Conservation (phyloP, 805 yeast genomes). For the Candida parachauliodes region DNA sequence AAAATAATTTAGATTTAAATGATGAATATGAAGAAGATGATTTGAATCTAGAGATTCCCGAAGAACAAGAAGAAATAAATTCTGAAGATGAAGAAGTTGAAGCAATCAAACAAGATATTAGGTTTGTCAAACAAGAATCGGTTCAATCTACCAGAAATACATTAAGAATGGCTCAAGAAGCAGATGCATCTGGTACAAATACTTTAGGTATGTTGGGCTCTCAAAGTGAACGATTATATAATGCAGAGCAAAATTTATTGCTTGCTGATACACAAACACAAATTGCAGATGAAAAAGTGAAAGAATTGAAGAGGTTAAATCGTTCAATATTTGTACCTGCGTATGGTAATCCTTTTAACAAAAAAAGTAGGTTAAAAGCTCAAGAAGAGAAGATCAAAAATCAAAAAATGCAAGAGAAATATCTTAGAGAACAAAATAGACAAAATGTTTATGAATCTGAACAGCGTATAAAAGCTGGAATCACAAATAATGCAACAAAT, state of each 20-base stretch:
- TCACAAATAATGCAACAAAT: conserved; percentile 39
- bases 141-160: conserved; percentile 84
- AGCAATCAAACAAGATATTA: conserved; percentile 74
- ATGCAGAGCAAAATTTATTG: conserved; percentile 72
- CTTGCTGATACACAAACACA: conserved; percentile 77
- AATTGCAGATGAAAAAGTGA: conserved; percentile 78
- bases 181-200: conserved; percentile 50
- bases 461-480: conserved; percentile 62
- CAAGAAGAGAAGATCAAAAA: conserved; percentile 67
- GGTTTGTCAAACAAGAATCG: conserved; percentile 83
- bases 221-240: conserved; percentile 83
- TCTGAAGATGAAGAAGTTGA: conserved; percentile 87
- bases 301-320: conserved; percentile 73
- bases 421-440: conserved; percentile 58
- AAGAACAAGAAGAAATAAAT: conserved; percentile 40
- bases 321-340: conserved; percentile 81
- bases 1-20: conserved; percentile 31
- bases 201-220: conserved; percentile 90
- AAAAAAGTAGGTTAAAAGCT: conserved; percentile 67
- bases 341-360: conserved; percentile 77
- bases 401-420: conserved; percentile 59
- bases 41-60: conserved; percentile 34
- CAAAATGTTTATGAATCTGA: conserved; percentile 60
- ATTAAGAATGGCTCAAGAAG: conserved; percentile 49
- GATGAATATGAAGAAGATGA: conserved; percentile 34